A percentile compares a stretch with the other conserved stretches of the same genome.
Conservation (phyloP, 2,329 filamentous ascomycete species). For the Triangularia verruculosa region DNA sequence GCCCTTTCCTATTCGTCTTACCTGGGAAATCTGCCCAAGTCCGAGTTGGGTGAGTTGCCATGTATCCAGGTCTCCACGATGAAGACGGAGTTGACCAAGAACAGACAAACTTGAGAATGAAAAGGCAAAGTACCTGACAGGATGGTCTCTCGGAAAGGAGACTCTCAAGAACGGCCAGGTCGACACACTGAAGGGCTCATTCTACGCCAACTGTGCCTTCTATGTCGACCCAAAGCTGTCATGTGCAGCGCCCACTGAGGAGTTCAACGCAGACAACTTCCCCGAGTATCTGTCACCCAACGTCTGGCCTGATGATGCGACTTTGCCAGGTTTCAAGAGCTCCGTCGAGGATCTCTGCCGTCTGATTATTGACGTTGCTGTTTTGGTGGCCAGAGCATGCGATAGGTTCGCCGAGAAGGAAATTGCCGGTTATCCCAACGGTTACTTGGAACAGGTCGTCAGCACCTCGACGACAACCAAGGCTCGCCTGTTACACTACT, state of each 20-base stretch:
- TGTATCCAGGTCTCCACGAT: no score
- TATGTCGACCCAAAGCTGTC: conserved; percentile 63
- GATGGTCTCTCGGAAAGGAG: conserved; percentile 81
- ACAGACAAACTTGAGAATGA: conserved; percentile 57
- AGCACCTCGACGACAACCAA: conserved; percentile 84
- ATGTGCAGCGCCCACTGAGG: conserved; percentile 57
- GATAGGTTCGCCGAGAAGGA: conserved; percentile 80
- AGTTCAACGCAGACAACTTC: conserved; percentile 61
- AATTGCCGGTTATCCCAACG: conserved; percentile 70
- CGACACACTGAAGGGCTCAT: conserved; percentile 79
- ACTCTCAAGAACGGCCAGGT: conserved; percentile 74
- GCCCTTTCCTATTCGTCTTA: conserved; percentile 86
- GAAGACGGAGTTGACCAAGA: not conserved
- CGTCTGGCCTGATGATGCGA: conserved; percentile 71
- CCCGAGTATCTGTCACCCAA: conserved; percentile 89
- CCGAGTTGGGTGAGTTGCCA: conserved; percentile 61
- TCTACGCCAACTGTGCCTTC: conserved; percentile 80
- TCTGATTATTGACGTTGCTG: conserved; percentile 85
- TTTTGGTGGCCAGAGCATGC: conserved; percentile 84
- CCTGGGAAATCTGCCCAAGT: conserved; percentile 72
- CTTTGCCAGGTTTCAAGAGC: conserved; percentile 71
- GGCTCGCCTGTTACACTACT: conserved; percentile 90
- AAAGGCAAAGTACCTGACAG: conserved; percentile 62
- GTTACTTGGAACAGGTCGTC: conserved; percentile 85
- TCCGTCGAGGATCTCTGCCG: conserved; percentile 73